Evolutionary conservation across 805 yeast species (phyloP).

Genomic region (Lachancea waltii): DNA sequence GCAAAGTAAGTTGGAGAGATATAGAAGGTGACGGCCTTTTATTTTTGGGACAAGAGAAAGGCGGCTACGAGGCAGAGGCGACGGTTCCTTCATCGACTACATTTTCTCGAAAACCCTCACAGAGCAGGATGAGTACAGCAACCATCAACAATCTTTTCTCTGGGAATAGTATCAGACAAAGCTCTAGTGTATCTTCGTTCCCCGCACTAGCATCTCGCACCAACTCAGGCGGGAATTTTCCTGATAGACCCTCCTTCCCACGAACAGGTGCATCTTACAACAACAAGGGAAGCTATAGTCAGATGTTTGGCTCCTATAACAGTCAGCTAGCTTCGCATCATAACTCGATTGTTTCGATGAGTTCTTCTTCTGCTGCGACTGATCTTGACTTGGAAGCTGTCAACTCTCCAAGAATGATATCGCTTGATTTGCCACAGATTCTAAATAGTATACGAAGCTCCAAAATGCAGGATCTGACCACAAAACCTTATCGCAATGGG

Average conservation of each 20-base stretch:
- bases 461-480: constrained; percentile 13
- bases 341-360: constrained; percentile 9
- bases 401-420: constrained; percentile 22
- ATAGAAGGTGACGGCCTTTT: constrained; percentile 32
- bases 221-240: constrained; percentile 11
- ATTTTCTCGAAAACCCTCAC: constrained; percentile 1
- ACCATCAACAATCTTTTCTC: constrained; percentile 7
- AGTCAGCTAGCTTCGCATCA: constrained; percentile 9
- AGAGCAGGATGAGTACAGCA: constrained; percentile 8
- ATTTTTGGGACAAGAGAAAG: constrained; percentile 25
- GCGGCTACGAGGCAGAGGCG: constrained; percentile 18
- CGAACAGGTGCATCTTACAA: constrained; percentile 15
- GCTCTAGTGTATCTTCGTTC: constrained; percentile 6
- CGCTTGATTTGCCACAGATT: constrained; percentile 28
- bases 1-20: constrained; percentile 31
- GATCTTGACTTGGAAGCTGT: constrained; percentile 7
- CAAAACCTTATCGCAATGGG: constrained; percentile 9
- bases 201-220: constrained; percentile 10
- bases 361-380: constrained; percentile 6
- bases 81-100: not conserved
- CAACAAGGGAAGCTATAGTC: constrained; percentile 13
- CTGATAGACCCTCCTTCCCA: constrained; percentile 2
- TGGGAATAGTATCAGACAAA: constrained; percentile 1
- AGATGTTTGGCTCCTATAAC: constrained; percentile 4
- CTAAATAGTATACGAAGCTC: constrained; percentile 25